Evolutionary conservation across 2,329 filamentous ascomycete genomes (phyloP), one percentile per base, ranked within the genome.

Genomic region (Trichophyton simii): DNA sequence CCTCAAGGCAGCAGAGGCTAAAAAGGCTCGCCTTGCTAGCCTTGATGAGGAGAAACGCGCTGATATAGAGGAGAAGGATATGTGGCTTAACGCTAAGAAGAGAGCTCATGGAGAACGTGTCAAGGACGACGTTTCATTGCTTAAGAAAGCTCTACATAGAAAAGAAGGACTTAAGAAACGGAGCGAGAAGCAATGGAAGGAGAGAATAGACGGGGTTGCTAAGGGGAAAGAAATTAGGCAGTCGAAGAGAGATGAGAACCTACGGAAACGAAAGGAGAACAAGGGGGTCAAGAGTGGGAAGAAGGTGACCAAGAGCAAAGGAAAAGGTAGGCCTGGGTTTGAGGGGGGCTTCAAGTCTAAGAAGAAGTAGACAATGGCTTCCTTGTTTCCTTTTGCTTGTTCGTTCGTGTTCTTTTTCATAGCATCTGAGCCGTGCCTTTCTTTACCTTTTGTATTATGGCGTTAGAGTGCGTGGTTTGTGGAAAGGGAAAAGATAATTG

Each of bases 71-170:
- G 89, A 96, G 75, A 97, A 97, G 79, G 92, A 99, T 69, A 79
- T 86, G 62, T 99, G 94, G 94, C 80, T 96, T 63, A 92, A 88
- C 57, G 94, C 94, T 1, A 87, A 92, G 75, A 89, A 90, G 75
- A 85, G 88, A 25, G 90, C 87, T 1, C 89, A 95, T 72, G 94
- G 94, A 57, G 91, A 96, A 71, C 88, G 89, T 71, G 87, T 96
- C 38, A 85, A 85, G 63, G 91, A 97, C 70, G 90, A 96, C 72
- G 89, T 90, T 65, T 84, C 83, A 54, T 77, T 96, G 61, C 81
- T 99, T 31, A 96, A 96, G 80, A 96, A 96, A 80, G 88, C 91
- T 0, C 79, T 97, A 66, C 96, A 96, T 82, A 86, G 92, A 67
- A 95, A 96, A 78, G 90, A 96, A 69, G 84, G 86, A 67, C 79